Evolutionary conservation across 441 rosid genomes (phyloP).

Genomic region (Brassica hybrid): DNA sequence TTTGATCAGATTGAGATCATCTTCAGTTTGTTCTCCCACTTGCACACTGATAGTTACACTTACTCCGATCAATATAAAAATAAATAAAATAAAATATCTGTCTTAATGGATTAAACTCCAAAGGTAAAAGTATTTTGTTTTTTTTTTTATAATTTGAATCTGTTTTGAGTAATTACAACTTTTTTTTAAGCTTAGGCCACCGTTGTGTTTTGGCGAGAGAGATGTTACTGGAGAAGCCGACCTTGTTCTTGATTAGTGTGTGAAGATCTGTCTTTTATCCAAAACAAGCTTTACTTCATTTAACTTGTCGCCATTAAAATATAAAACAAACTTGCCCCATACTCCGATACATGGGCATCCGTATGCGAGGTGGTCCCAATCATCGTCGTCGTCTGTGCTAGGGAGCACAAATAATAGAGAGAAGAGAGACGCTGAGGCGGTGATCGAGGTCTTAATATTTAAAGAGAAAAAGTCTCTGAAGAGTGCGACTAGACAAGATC

Average conservation of each 20-base stretch:
- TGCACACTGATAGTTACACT: neutral
- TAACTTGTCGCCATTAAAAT: neutral
- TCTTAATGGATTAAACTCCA: neutral
- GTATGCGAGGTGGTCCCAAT: constrained; percentile 38
- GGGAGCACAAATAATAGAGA: constrained; percentile 44
- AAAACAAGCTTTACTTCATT: neutral
- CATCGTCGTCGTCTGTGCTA: constrained; percentile 41
- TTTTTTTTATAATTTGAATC: too few species aligned
- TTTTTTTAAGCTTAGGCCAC: neutral
- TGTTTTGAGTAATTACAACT: neutral
- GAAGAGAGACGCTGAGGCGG: constrained; percentile 35
- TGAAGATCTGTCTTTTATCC: constrained; percentile 20
- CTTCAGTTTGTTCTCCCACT: constrained; percentile 1
- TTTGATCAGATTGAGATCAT: constrained; percentile 21
- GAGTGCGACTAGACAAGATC: too few species aligned
- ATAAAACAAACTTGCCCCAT: constrained; percentile 28
- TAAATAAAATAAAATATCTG: too few species aligned
- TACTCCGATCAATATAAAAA: too few species aligned
- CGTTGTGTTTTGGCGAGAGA: constrained; percentile 16
- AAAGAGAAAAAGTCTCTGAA: too few species aligned
- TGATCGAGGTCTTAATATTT: neutral
- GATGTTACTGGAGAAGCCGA: constrained; percentile 42
- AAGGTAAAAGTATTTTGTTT: neutral
- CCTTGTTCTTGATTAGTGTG: constrained; percentile 33
- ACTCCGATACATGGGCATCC: constrained; percentile 39